Conservation (phyloP, 257 asterid genomes). For the Ehretia macrophylla region DNA sequence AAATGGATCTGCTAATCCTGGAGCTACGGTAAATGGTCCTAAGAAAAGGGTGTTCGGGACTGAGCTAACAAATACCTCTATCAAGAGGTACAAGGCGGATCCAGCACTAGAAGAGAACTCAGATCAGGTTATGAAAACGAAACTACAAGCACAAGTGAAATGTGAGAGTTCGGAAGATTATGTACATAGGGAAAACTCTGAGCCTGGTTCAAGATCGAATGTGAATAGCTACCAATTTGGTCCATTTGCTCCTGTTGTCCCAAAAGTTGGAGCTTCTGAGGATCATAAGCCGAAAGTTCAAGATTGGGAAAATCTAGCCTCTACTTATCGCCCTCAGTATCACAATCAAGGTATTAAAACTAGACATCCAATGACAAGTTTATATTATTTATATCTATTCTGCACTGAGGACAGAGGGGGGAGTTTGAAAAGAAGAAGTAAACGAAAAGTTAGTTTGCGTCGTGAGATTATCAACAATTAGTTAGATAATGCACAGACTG, state of each 20-base stretch:
- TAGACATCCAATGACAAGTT: background rate
- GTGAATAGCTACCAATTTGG: constrained; percentile 66
- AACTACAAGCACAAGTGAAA: constrained; percentile 35
- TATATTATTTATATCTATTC: no score
- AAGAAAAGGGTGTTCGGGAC: constrained; percentile 83
- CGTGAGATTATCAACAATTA: no score
- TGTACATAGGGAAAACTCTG: constrained; percentile 27
- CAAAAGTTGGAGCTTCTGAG: constrained; percentile 44
- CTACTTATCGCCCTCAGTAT: constrained; percentile 77
- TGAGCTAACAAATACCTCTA: constrained; percentile 58
- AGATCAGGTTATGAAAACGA: constrained; percentile 28
- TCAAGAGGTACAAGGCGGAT: constrained; percentile 52
- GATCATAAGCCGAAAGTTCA: constrained; percentile 38
- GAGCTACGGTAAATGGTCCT: constrained; percentile 27
- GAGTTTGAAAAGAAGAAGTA: background rate
- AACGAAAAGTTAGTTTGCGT: background rate
- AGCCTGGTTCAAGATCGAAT: constrained; percentile 21
- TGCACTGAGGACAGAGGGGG: background rate
- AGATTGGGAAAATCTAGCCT: constrained; percentile 73
- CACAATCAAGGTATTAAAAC: constrained; percentile 75
- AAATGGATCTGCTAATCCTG: constrained; percentile 24
- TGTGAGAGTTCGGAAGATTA: constrained; percentile 47
- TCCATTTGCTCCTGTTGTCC: constrained; percentile 85
- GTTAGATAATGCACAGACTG: no score
- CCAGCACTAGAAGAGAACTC: constrained; percentile 20